phyloP scores from a whole-genome alignment of 306 rosid species.

The Urtica urens region DNA sequence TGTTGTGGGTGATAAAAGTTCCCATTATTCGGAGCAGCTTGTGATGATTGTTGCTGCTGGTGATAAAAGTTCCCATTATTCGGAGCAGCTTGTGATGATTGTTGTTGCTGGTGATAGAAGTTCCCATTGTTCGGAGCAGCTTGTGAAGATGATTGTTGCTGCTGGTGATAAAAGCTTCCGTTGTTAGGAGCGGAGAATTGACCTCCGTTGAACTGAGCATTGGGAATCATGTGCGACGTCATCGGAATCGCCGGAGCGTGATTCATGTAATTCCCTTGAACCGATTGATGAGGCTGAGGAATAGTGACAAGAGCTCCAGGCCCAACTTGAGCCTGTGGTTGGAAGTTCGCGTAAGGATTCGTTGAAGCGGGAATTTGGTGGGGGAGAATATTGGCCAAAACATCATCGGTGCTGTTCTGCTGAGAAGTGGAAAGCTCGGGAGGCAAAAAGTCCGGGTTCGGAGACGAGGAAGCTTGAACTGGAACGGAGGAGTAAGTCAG shows the following conservation, averaged over 20 bases:
- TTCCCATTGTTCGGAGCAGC: conserved; percentile 32
- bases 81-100: conserved; percentile 10
- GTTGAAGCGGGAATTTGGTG: too few species aligned
- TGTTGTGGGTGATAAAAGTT: conserved; percentile 30
- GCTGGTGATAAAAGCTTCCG: conserved; percentile 39
- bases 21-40: conserved; percentile 31
- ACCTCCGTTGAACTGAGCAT: conserved; percentile 24
- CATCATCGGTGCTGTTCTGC: conserved; percentile 59
- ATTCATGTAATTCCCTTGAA: conserved; percentile 34
- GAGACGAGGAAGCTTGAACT: conserved; percentile 31
- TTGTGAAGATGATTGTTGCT: conserved; percentile 29
- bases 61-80: conserved; percentile 30
- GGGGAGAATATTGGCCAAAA: conserved; percentile 78
- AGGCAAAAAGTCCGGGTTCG: conserved; percentile 27
- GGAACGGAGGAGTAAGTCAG: conserved; percentile 35
- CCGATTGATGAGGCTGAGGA: conserved; percentile 41
- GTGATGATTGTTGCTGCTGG: conserved; percentile 35
- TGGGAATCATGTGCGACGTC: conserved; percentile 36
- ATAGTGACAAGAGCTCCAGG: conserved; percentile 27
- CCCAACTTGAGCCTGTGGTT: conserved; percentile 35
- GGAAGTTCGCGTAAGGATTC: conserved; percentile 38
- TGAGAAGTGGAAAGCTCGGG: conserved; percentile 35
- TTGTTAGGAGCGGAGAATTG: conserved; percentile 12
- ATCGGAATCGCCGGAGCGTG: conserved; percentile 33
- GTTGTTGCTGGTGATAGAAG: conserved; percentile 22